These are phyloP conservation scores for Saksenaea vasiformis DNA, from an alignment of 371 early-diverging fungal species.

Conservation along the genomic window DNA sequence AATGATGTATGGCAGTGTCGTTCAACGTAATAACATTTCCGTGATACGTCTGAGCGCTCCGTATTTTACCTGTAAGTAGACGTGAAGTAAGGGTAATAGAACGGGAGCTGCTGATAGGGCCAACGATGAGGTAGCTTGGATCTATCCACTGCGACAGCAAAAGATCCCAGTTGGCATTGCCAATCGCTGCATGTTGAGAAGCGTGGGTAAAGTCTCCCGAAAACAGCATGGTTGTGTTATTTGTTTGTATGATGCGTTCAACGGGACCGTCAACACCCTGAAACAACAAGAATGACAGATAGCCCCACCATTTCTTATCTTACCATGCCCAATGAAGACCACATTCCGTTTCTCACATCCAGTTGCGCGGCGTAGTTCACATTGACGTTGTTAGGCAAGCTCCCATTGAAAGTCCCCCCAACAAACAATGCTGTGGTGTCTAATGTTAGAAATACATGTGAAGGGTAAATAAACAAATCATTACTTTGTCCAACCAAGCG, in stretches of 20 bases:
- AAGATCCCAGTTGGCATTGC: slow-evolving; percentile 28
- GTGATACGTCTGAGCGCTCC: slow-evolving; percentile 37
- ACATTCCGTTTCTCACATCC: slow-evolving; percentile 17
- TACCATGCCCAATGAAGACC: slow-evolving; percentile 31
- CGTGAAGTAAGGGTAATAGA: background rate
- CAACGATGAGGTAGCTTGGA: slow-evolving; percentile 20
- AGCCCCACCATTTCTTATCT: no score
- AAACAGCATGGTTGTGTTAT: slow-evolving; percentile 21
- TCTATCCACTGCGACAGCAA: slow-evolving; percentile 19
- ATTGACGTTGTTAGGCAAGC: background rate
- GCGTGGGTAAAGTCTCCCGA: slow-evolving; percentile 31
- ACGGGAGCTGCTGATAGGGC: slow-evolving; percentile 4
- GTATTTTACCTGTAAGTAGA: slow-evolving; percentile 23
- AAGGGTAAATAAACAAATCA: background rate
- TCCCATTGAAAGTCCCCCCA: slow-evolving; percentile 39
- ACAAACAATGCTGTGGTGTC: slow-evolving; percentile 26
- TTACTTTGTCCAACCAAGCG: slow-evolving; percentile 24
- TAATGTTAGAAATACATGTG: background rate
- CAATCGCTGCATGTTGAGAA: slow-evolving; percentile 12
- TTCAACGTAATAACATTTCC: slow-evolving; percentile 16
- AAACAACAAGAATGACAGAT: background rate
- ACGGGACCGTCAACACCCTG: slow-evolving; percentile 40
- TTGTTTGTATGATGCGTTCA: slow-evolving; percentile 15
- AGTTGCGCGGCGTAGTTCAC: slow-evolving; percentile 35
- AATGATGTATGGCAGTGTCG: slow-evolving; percentile 3